A percentile compares a stretch with the other conserved stretches of the same genome.
These are phyloP conservation scores for Colletotrichum sp. DNA, from an alignment of 2,329 filamentous ascomycete genomes.

Conservation along the genomic window DNA sequence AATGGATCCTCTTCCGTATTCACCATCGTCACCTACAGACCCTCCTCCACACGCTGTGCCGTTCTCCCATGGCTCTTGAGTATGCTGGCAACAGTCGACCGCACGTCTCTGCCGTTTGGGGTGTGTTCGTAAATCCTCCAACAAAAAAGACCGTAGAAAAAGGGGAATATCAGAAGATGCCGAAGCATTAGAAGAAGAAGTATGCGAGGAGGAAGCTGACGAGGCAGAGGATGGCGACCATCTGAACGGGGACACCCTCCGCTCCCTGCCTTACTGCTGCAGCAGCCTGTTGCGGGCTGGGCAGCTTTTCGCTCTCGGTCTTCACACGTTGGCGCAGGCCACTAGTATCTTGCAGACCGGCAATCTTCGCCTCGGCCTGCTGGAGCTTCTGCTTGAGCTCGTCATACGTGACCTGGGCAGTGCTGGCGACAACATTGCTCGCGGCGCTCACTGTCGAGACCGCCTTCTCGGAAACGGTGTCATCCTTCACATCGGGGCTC, in stretches of 20 bases:
- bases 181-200: conserved; percentile 80
- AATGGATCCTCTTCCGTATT: not conserved
- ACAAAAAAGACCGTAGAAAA: conserved; percentile 6
- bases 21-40: not conserved
- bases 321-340: conserved; percentile 77
- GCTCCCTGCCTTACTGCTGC: conserved; percentile 60
- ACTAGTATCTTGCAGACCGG: conserved; percentile 70
- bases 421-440: conserved; percentile 52
- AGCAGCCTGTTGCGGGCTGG: conserved; percentile 49
- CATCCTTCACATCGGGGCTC: conserved; percentile 36
- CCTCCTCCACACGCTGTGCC: not conserved
- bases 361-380: conserved; percentile 77
- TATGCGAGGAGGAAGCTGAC: conserved; percentile 94
- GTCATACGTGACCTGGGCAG: conserved; percentile 48
- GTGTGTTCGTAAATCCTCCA: conserved; percentile 5
- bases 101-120: not conserved
- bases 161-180: not conserved
- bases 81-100: not conserved
- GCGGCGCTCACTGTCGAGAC: conserved; percentile 42
- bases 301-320: conserved; percentile 56
- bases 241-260: conserved; percentile 85
- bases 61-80: not conserved
- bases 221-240: conserved; percentile 83
- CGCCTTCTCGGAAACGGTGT: conserved; percentile 30
- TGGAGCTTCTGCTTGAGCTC: conserved; percentile 76